phyloP scores from a whole-genome alignment of 108 stramenopile species.

The Mayamaea pseudoterrestris region DNA sequence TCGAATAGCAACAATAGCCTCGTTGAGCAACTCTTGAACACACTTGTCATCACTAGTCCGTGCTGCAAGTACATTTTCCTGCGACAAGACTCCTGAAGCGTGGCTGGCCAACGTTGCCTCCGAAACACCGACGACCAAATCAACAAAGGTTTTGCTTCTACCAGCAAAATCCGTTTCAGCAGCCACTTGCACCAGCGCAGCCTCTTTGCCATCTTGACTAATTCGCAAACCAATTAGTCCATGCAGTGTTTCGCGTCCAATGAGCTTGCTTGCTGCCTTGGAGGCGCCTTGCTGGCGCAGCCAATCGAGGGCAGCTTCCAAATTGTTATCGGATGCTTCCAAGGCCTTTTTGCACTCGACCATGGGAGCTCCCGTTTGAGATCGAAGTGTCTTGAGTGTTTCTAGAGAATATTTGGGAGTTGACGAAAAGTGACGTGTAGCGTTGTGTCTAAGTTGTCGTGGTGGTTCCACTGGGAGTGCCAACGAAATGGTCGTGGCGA shows the following conservation, averaged over 20 bases:
- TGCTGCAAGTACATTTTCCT: too few species aligned
- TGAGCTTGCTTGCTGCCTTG: conserved; percentile 58
- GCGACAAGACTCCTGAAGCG: background rate
- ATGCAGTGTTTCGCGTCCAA: conserved; percentile 50
- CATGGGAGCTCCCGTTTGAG: conserved; percentile 65
- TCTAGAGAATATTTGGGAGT: too few species aligned
- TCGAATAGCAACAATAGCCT: conserved; percentile 69
- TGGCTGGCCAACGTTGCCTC: conserved; percentile 30
- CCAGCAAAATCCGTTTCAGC: conserved; percentile 80
- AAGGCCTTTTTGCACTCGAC: conserved; percentile 81
- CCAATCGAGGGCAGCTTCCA: conserved; percentile 56
- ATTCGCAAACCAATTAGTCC: conserved; percentile 52
- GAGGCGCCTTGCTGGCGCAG: conserved; percentile 66
- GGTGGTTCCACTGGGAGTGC: too few species aligned
- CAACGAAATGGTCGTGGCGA: too few species aligned
- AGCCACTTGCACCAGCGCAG: conserved; percentile 52
- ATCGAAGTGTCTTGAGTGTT: conserved; percentile 46
- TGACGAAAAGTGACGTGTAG: too few species aligned
- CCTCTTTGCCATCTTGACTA: conserved; percentile 30
- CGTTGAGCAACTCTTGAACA: conserved; percentile 36
- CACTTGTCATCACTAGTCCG: conserved; percentile 22
- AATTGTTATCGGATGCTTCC: conserved; percentile 30
- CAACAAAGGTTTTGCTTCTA: conserved; percentile 39
- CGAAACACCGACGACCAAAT: conserved; percentile 46
- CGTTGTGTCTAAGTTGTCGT: too few species aligned